Evolutionary conservation across 2,329 filamentous ascomycete genomes (phyloP).

Genomic region (Fusarium solani-melongenae): DNA sequence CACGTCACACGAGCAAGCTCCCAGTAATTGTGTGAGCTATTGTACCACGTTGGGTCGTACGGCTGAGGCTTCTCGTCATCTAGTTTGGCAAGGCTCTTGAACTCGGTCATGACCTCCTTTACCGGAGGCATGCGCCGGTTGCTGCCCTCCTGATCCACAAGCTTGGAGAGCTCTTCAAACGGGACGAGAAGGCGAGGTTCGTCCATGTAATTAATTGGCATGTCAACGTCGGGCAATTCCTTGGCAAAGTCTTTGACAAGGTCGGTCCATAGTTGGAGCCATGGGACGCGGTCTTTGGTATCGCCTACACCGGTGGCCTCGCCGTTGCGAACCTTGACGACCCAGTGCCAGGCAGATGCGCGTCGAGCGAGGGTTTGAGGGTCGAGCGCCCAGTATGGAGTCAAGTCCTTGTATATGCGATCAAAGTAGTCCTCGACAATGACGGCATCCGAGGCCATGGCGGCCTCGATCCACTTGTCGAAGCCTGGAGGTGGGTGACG

Average conservation of each 20-base stretch:
- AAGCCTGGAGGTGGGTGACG: slow-evolving; percentile 74
- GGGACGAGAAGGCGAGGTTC: slow-evolving; percentile 71
- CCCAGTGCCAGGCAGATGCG: slow-evolving; percentile 57
- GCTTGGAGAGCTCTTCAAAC: slow-evolving; percentile 64
- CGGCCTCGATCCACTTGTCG: slow-evolving; percentile 68
- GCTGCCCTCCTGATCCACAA: slow-evolving; percentile 60
- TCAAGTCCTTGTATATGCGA: slow-evolving; percentile 71
- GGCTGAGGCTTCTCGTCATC: slow-evolving; percentile 48
- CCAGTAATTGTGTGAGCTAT: slow-evolving; percentile 66
- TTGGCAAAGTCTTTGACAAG: slow-evolving; percentile 64
- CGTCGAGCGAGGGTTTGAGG: slow-evolving; percentile 51
- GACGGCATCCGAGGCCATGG: slow-evolving; percentile 61
- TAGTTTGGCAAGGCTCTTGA: slow-evolving; percentile 53
- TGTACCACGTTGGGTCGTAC: slow-evolving; percentile 61
- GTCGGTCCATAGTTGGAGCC: slow-evolving; percentile 60
- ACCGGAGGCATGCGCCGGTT: slow-evolving; percentile 56
- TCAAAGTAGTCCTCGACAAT: slow-evolving; percentile 73
- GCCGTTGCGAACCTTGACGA: slow-evolving; percentile 61
- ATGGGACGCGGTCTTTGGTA: slow-evolving; percentile 53
- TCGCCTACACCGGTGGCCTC: slow-evolving; percentile 54
- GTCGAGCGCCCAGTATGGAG: slow-evolving; percentile 69
- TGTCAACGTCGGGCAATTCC: slow-evolving; percentile 72
- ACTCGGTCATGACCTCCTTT: slow-evolving; percentile 56
- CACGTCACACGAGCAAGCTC: slow-evolving; percentile 67
- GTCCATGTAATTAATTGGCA: slow-evolving; percentile 73